Evolutionary conservation across 1,139 yeast genomes (phyloP), one percentile per base, ranked within the genome.

Genomic region (Geotrichum citri-aurantii): DNA sequence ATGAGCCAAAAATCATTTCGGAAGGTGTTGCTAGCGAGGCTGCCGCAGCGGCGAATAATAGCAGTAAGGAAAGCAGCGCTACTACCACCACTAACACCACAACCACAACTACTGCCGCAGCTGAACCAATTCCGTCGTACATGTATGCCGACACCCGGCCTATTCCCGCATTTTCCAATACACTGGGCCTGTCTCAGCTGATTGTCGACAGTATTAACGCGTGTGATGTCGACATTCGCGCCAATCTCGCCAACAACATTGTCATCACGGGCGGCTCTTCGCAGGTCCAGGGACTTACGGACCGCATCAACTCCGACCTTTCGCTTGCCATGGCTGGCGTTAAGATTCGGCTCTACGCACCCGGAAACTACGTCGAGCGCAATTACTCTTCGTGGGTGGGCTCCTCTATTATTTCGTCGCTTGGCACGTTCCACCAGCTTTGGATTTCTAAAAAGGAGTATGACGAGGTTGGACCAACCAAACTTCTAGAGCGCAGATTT

Each of bases 391-490:
- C 95, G 7, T 93, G 99, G 98, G 82, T 93, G 58, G 99, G 99
- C 50, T 98, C 97, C 7, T 86, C 95, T 65, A 95, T 93, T 48
- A 77, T 93, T 61, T 86, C 97, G 3, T 87, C 96, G 58, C 79
- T 93, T 68, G 99, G 99, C 29, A 91, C 97, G 1, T 93, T 93
- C 78, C 99, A 93, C 72, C 99, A 93, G 73, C 77, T 91, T 77
- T 93, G 99, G 98, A 96, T 93, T 2, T 88, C 95, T 51, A 87
- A 85, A 71, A 84, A 83, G 66, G 99, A 93, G 73, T 90, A 88
- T 68, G 90, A 90, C 63, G 99, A 93, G 71, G 93, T 86, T 29
- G 99, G 99, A 10, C 82, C 86, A 10, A 95, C 88, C 59, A 83
- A 91, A 71, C 79, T 92, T 50, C 59, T 69, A 4, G 72, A 69